These are phyloP conservation scores for Pseudozyma sp. DNA, from an alignment of 1,284 basidiomycete species.

Conservation along the genomic window DNA sequence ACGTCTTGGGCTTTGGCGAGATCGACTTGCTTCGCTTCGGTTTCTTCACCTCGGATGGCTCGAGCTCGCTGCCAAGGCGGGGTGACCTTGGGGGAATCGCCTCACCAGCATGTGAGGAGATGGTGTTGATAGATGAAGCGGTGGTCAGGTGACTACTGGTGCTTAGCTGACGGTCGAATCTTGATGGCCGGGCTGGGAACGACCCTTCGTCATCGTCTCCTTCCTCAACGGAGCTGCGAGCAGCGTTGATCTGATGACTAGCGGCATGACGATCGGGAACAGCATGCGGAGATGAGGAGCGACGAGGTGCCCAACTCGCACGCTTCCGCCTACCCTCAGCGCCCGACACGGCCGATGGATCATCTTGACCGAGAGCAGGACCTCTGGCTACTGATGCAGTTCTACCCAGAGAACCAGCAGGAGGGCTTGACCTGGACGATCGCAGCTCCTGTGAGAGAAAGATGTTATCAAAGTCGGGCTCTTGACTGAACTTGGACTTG, in stretches of 20 bases:
- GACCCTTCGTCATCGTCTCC: not conserved
- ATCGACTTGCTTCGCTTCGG: conserved; percentile 12
- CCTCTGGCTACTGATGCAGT: conserved; percentile 1
- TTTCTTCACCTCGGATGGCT: conserved; percentile 2
- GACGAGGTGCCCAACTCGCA: conserved; percentile 13
- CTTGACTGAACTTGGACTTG: conserved; percentile 41
- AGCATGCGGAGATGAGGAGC: conserved; percentile 22
- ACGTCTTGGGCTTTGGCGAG: conserved; percentile 56
- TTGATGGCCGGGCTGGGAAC: not conserved
- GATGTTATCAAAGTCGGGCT: conserved; percentile 56
- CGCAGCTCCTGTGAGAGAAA: conserved; percentile 68
- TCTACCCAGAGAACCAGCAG: not conserved
- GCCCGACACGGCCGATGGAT: conserved; percentile 3
- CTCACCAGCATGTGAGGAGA: conserved; percentile 9
- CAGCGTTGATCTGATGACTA: not conserved
- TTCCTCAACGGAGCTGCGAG: conserved; percentile 9
- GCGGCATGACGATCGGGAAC: not conserved
- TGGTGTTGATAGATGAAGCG: conserved; percentile 9
- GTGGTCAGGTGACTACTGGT: conserved; percentile 20
- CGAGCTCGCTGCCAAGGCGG: conserved; percentile 10
- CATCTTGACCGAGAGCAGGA: conserved; percentile 9
- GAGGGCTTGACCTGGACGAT: conserved; percentile 2
- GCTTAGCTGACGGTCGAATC: conserved; percentile 28
- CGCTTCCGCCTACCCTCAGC: conserved; percentile 18
- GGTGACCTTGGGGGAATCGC: conserved; percentile 23